Percentiles rank a stretch among this genome's conserved stretches.
Evolutionary conservation across 495 filamentous ascomycete species (phyloP).

Genomic region (Antarctomyces pellizariae): DNA sequence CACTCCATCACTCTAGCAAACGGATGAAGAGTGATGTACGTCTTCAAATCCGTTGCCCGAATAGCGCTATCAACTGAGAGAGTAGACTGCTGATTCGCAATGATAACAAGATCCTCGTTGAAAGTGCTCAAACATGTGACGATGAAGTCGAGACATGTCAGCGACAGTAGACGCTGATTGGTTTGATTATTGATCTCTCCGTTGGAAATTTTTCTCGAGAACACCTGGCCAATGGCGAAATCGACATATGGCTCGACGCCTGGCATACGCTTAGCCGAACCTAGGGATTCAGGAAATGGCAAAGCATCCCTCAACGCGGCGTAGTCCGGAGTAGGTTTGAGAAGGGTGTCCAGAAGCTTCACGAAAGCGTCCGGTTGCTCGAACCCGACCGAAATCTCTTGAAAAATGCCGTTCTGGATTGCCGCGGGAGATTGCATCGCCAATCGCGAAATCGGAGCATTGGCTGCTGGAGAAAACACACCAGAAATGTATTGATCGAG

Average conservation of each 20-base stretch:
- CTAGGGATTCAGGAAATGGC: constrained; percentile 74
- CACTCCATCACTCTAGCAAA: constrained; percentile 90
- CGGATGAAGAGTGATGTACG: constrained; percentile 69
- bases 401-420: constrained; percentile 26
- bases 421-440: constrained; percentile 2
- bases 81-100: constrained; percentile 50
- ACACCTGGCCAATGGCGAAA: constrained; percentile 55
- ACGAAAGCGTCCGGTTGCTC: constrained; percentile 71
- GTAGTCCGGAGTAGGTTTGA: constrained; percentile 32
- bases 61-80: constrained; percentile 49
- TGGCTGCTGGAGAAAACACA: constrained; percentile 15
- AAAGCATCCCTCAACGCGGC: constrained; percentile 42
- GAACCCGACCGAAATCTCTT: constrained; percentile 36
- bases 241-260: constrained; percentile 87
- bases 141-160: constrained; percentile 60
- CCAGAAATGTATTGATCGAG: constrained; percentile 53
- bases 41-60: constrained; percentile 39
- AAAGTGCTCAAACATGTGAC: constrained; percentile 52
- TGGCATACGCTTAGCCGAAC: constrained; percentile 50
- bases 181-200: constrained; percentile 34
- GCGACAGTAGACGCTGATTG: constrained; percentile 45
- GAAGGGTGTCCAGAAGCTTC: constrained; percentile 40
- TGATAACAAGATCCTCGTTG: constrained; percentile 73
- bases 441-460: constrained; percentile 2
- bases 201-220: constrained; percentile 32